phyloP scores from a whole-genome alignment of 805 yeast genomes.

The Candida railenensis region DNA sequence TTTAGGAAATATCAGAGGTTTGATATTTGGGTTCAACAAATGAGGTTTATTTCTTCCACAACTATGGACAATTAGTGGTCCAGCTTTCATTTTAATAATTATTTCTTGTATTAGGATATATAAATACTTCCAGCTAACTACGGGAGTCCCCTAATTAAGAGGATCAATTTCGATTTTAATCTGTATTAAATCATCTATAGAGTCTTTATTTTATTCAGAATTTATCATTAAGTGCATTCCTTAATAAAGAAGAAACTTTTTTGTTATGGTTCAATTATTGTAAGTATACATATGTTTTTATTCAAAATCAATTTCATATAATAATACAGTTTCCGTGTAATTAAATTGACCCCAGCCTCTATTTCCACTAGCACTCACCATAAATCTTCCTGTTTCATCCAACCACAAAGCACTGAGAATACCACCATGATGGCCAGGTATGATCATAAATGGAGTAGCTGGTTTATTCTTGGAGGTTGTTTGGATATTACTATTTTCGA shows the following conservation, averaged over 20 bases:
- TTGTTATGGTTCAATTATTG: too few species aligned
- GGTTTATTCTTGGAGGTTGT: slow-evolving; percentile 30
- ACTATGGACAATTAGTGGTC: too few species aligned
- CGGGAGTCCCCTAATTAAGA: too few species aligned
- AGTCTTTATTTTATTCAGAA: too few species aligned
- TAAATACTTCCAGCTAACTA: too few species aligned
- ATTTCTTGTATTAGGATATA: too few species aligned
- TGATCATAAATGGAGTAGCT: slow-evolving; percentile 77
- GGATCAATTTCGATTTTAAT: too few species aligned
- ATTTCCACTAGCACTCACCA: slow-evolving; percentile 90
- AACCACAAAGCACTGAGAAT: slow-evolving; percentile 71
- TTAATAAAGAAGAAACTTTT: too few species aligned
- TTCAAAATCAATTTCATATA: slow-evolving; percentile 70
- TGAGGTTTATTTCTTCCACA: background rate
- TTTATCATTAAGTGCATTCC: too few species aligned
- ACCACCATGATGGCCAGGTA: slow-evolving; percentile 98
- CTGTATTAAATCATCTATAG: too few species aligned
- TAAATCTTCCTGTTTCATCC: slow-evolving; percentile 84
- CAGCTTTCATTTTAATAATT: too few species aligned
- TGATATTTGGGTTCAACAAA: slow-evolving; percentile 22
- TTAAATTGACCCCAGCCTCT: slow-evolving; percentile 90
- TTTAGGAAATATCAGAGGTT: slow-evolving; percentile 30
- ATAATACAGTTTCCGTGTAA: slow-evolving; percentile 74
- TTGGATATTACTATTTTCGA: slow-evolving; percentile 21
- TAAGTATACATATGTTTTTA: background rate